Conservation (phyloP, 768 basidiomycete species). For the Clavaria fumosa region DNA sequence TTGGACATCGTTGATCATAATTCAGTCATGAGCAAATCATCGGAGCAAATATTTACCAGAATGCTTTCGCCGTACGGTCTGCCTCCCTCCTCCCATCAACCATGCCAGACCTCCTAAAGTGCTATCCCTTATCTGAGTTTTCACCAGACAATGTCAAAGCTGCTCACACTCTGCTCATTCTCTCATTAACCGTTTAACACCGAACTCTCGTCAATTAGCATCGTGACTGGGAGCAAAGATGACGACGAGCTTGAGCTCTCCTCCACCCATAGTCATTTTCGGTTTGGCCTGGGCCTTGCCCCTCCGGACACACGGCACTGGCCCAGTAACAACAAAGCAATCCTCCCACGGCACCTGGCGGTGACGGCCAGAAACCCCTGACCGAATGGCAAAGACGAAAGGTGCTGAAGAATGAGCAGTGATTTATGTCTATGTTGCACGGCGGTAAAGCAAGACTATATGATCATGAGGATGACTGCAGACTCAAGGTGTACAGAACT, state of each 20-base stretch:
- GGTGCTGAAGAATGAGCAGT: conserved; percentile 31
- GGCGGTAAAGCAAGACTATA: too few species aligned
- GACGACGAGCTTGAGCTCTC: conserved; percentile 8
- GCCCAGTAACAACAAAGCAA: conserved; percentile 32
- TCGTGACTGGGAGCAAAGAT: conserved; percentile 9
- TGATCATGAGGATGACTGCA: too few species aligned
- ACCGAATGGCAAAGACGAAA: conserved; percentile 24
- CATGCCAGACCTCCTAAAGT: conserved; percentile 14
- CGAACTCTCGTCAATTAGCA: conserved; percentile 13
- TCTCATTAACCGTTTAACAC: conserved; percentile 20
- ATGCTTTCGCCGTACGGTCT: conserved; percentile 16
- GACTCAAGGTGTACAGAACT: too few species aligned
- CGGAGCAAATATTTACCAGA: conserved; percentile 8
- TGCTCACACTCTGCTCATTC: conserved; percentile 23
- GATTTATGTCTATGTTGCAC: conserved; percentile 42
- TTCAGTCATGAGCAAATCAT: conserved; percentile 17
- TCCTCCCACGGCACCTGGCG: conserved; percentile 41
- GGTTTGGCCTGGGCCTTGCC: conserved; percentile 23
- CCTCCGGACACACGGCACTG: conserved; percentile 44
- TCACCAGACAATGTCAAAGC: neutral
- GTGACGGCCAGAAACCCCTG: conserved; percentile 19
- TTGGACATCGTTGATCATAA: conserved; percentile 27
- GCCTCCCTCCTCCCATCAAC: too few species aligned
- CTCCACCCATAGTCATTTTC: conserved; percentile 14
- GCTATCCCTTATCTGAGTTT: neutral